Conservation (phyloP, 805 yeast species). For the Ogataea corticis region DNA sequence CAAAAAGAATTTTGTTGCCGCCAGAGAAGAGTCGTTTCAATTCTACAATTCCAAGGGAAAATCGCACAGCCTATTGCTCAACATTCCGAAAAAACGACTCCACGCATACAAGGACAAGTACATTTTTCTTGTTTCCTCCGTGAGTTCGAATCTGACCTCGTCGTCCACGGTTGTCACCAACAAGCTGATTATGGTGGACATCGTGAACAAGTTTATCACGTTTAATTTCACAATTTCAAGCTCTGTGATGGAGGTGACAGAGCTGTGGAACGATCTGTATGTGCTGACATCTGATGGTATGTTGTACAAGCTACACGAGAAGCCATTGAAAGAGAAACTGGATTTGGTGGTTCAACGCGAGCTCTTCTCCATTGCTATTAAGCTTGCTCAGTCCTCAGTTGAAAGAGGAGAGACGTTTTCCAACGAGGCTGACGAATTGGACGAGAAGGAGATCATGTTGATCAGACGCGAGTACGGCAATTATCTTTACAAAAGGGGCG, state of each 20-base stretch:
- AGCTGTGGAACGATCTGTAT: conserved; percentile 56
- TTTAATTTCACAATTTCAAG: conserved; percentile 69
- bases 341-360: conserved; percentile 69
- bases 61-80: conserved; percentile 55
- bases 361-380: conserved; percentile 69
- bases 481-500: conserved; percentile 63
- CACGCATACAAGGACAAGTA: conserved; percentile 47
- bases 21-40: conserved; percentile 59
- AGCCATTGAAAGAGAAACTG: conserved; percentile 64
- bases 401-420: conserved; percentile 31
- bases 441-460: conserved; percentile 34
- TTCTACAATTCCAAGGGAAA: conserved; percentile 60
- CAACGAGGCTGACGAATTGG: conserved; percentile 25
- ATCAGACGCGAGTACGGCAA: conserved; percentile 69
- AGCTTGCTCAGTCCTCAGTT: conserved; percentile 49
- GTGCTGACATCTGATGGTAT: conserved; percentile 76
- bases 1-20: conserved; percentile 52
- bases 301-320: conserved; percentile 66
- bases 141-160: conserved; percentile 34
- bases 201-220: conserved; percentile 66
- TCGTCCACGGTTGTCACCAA: conserved; percentile 40
- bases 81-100: conserved; percentile 54
- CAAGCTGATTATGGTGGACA: conserved; percentile 66
- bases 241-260: conserved; percentile 58
- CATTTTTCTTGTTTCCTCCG: conserved; percentile 58